Percentiles rank a stretch among this genome's conserved stretches.
phyloP scores from a whole-genome alignment of 2,329 filamentous ascomycete species.

The Aspergillus chevalieri region DNA sequence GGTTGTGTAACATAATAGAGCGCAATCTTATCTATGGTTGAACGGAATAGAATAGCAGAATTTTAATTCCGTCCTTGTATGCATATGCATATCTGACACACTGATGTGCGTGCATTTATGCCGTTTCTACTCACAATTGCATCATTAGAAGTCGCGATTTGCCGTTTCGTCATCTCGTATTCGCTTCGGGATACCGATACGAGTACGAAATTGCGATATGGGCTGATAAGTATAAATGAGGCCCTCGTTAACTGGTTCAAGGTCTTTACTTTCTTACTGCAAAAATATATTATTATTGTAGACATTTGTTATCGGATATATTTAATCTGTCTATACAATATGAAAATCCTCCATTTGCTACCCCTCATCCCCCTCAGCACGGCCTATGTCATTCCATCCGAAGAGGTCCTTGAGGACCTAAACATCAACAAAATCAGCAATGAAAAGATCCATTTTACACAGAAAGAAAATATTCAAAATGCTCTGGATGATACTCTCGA shows the following conservation, averaged over 20 bases:
- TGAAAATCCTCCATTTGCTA: constrained; percentile 15
- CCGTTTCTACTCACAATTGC: not conserved
- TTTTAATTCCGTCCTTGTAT: too few species aligned
- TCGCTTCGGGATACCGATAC: not conserved
- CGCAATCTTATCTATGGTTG: not conserved
- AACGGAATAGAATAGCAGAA: too few species aligned
- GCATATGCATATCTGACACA: too few species aligned
- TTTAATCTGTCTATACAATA: constrained; percentile 4
- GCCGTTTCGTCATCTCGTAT: not conserved
- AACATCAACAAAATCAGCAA: not conserved
- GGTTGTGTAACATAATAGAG: not conserved
- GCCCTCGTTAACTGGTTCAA: too few species aligned
- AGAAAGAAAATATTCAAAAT: not conserved
- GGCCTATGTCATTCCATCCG: constrained; percentile 47
- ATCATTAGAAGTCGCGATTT: not conserved
- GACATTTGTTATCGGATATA: not conserved
- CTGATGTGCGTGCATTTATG: not conserved
- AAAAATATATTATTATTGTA: not conserved
- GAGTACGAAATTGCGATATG: not conserved
- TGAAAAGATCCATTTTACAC: not conserved
- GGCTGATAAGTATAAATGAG: not conserved
- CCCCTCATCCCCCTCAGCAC: constrained; percentile 42
- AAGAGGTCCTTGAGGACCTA: constrained; percentile 25
- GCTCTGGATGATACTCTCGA: not conserved
- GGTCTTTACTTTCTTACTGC: not conserved